Conservation (phyloP, 2,329 filamentous ascomycete genomes). For the Chaetomium strumarium region DNA sequence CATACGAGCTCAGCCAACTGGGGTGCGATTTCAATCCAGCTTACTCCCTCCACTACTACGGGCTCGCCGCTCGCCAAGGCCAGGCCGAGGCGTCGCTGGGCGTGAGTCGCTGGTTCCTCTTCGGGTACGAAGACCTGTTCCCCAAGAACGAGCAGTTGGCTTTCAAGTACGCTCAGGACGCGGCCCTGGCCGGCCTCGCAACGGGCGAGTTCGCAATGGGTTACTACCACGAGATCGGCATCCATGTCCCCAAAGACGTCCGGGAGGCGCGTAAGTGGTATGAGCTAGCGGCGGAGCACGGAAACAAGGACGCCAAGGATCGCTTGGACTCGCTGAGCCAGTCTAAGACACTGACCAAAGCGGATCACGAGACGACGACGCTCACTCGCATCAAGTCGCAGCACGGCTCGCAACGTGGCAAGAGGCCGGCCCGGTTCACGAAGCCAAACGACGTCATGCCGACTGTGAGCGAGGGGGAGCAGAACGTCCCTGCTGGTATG, state of each 20-base stretch:
- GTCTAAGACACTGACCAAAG: conserved; percentile 77
- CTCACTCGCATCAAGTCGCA: conserved; percentile 81
- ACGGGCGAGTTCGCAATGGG: conserved; percentile 96
- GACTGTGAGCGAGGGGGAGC: conserved; percentile 40
- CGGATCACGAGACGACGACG: conserved; percentile 88
- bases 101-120: conserved; percentile 97
- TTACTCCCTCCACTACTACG: conserved; percentile 91
- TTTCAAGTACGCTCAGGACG: conserved; percentile 83
- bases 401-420: conserved; percentile 62
- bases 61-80: conserved; percentile 83
- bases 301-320: conserved; percentile 80
- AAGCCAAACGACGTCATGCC: conserved; percentile 43
- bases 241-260: conserved; percentile 78
- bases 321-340: conserved; percentile 80
- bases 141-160: conserved; percentile 93
- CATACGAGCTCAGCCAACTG: conserved; percentile 89
- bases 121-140: conserved; percentile 87
- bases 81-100: conserved; percentile 92
- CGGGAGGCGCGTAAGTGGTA: conserved; percentile 86
- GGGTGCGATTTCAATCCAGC: conserved; percentile 93
- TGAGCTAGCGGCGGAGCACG: conserved; percentile 77
- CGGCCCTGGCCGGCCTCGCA: conserved; percentile 71
- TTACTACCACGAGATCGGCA: conserved; percentile 96
- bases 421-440: conserved; percentile 55
- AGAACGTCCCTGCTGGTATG: conserved; percentile 22